These are phyloP conservation scores for Rhynchosporium secalis DNA, from an alignment of 2,329 filamentous ascomycete genomes.

Conservation along the genomic window DNA sequence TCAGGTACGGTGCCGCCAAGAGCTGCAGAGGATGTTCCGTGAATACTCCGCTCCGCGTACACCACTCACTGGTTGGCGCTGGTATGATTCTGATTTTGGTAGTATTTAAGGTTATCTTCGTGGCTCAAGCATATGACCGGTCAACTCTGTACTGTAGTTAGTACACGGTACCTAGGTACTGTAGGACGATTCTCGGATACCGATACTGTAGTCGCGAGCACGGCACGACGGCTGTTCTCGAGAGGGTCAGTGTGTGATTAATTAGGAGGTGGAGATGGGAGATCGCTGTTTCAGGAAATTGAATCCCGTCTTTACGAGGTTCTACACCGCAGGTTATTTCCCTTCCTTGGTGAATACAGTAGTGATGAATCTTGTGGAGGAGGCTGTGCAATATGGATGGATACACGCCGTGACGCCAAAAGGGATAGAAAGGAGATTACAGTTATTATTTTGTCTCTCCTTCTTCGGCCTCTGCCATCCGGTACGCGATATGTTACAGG, in stretches of 20 bases:
- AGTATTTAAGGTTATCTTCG: no score
- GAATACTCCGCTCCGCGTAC: background rate
- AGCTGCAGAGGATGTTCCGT: no score
- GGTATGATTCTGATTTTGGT: background rate
- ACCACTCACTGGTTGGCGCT: background rate
- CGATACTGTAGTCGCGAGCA: no score
- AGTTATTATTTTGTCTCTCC: background rate
- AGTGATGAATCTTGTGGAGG: slow-evolving; percentile 1
- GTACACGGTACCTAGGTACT: no score
- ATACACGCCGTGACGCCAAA: background rate
- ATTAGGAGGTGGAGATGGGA: background rate
- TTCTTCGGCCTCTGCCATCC: background rate
- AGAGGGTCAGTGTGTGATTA: background rate
- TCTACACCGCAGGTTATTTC: background rate
- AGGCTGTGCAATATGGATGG: slow-evolving; percentile 6
- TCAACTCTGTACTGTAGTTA: no score
- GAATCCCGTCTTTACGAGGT: background rate
- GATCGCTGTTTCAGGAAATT: background rate
- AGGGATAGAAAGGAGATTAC: slow-evolving; percentile 9
- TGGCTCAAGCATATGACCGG: no score
- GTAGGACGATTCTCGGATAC: no score
- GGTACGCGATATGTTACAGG: slow-evolving; percentile 23
- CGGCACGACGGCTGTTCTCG: background rate
- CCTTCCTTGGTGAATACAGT: no score
- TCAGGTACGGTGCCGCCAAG: slow-evolving; percentile 1